Evolutionary conservation across 768 basidiomycete genomes (phyloP), one percentile per base, ranked within the genome.

Genomic region (Boletus reticulatus): DNA sequence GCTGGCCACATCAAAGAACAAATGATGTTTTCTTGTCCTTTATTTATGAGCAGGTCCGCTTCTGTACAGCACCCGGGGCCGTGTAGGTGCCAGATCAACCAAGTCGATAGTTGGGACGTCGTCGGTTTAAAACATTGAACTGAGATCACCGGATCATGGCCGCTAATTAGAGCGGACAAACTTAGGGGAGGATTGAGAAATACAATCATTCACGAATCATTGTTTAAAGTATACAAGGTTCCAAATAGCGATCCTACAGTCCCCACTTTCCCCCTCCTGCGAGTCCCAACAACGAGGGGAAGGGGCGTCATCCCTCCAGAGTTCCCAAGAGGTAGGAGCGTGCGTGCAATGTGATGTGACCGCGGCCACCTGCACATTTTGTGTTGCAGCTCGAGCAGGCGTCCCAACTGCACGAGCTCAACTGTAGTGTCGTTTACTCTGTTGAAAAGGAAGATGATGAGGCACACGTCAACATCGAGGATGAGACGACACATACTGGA

Each of bases 401-500:
- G 52, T 53, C 52, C 52, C 37, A 48, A 57, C 54, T 61, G 57
- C 67, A 70, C 71, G 63, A 50, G 61, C 71, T 69, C 67, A 48
- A 61, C 67, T 56, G 59, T 44, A 60, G 57, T 29, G 62, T 62
- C 57, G 56, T 62, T 75, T 75, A 76, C 72, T 76, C 75, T 76
- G 71, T 45, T 49, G 12, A 11, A 47, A 51, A n/a, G 6, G 2
- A 27, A 6, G n/a, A 24, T 7, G 12, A 16, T 65, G 17, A 62
- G 55, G 12, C 6, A 44, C 10, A 34, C 19, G n/a, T 22, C 32
- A 2, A n/a, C 22, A 17, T 13, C 39, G 22, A 32, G 2, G 46
- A 50, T 27, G 43, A 50, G 43, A 4, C 6, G 37, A 39, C 42
- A 87, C 91, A 62, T 65, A 93, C 91, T 93, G 81, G 91, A 93